phyloP scores from a whole-genome alignment of 495 filamentous ascomycete genomes.

The Xylaria castorea region DNA sequence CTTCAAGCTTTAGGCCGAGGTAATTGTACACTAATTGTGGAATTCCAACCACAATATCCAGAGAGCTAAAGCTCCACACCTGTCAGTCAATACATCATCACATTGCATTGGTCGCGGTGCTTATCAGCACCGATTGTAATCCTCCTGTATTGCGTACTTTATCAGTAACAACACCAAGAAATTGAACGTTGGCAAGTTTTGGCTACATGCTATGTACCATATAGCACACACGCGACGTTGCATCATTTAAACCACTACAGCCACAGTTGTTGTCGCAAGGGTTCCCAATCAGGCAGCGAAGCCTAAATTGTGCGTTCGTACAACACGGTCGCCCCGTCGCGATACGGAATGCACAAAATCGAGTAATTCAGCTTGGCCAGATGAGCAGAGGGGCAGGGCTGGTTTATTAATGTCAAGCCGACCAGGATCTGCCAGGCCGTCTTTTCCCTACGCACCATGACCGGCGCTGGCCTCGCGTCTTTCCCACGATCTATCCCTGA shows the following conservation, averaged over 20 bases:
- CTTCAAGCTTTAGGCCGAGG: no score
- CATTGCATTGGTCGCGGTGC: neutral
- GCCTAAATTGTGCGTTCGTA: neutral
- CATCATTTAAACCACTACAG: neutral
- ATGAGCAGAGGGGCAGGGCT: neutral
- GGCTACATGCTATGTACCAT: neutral
- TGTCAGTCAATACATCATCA: neutral
- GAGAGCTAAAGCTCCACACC: neutral
- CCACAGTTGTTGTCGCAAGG: neutral
- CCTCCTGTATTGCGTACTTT: neutral
- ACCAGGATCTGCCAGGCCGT: conserved; percentile 13
- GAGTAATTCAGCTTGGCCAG: conserved; percentile 6
- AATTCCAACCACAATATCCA: no score
- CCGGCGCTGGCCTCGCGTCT: conserved; percentile 9
- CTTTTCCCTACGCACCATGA: conserved; percentile 16
- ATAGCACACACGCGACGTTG: neutral
- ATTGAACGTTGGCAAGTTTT: neutral
- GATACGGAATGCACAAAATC: conserved; percentile 7
- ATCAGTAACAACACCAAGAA: neutral
- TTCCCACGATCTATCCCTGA: conserved; percentile 36
- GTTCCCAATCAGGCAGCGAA: conserved; percentile 7
- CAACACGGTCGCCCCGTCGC: neutral
- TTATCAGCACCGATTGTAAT: neutral
- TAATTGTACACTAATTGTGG: no score
- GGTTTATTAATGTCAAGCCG: conserved; percentile 5